Evolutionary conservation across 371 early-diverging fungal species (phyloP).

Genomic region (Catenaria anguillulae): DNA sequence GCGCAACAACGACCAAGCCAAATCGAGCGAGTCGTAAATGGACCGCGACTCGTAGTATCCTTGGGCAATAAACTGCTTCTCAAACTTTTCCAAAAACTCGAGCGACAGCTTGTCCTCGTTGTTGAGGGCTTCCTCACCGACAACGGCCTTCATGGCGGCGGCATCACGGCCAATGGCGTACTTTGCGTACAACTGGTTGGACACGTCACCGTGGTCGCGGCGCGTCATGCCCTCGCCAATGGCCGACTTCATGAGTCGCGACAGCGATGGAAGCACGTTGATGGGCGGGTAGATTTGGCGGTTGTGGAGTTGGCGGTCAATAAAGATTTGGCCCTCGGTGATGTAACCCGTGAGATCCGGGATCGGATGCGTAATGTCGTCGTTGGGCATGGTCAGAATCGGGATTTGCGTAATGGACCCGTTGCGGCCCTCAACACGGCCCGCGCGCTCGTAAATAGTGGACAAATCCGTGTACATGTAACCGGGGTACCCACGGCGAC

Average conservation of each 20-base stretch:
- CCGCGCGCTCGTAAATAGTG: constrained; percentile 99
- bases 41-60: constrained; percentile 90
- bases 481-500: constrained; percentile 99
- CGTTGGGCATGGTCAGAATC: constrained; percentile 99
- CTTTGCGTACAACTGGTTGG: constrained; percentile 99
- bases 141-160: constrained; percentile 99
- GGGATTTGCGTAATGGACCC: constrained; percentile 99
- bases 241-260: constrained; percentile 99
- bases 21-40: constrained; percentile 93
- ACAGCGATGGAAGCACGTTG: constrained; percentile 98
- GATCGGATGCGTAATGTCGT: constrained; percentile 99
- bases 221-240: constrained; percentile 99
- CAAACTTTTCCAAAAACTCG: constrained; percentile 99
- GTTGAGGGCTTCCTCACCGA: constrained; percentile 99
- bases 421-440: constrained; percentile 97
- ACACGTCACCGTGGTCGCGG: constrained; percentile 99
- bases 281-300: constrained; percentile 99
- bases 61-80: constrained; percentile 95
- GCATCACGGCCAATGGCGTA: constrained; percentile 99
- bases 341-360: constrained; percentile 99
- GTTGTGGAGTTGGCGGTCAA: constrained; percentile 98
- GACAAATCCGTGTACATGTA: constrained; percentile 99
- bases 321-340: constrained; percentile 99
- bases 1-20: constrained; percentile 97
- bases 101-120: constrained; percentile 96